These are phyloP conservation scores for Cichorium intybus DNA, from an alignment of 140 eudicot species.

Conservation along the genomic window DNA sequence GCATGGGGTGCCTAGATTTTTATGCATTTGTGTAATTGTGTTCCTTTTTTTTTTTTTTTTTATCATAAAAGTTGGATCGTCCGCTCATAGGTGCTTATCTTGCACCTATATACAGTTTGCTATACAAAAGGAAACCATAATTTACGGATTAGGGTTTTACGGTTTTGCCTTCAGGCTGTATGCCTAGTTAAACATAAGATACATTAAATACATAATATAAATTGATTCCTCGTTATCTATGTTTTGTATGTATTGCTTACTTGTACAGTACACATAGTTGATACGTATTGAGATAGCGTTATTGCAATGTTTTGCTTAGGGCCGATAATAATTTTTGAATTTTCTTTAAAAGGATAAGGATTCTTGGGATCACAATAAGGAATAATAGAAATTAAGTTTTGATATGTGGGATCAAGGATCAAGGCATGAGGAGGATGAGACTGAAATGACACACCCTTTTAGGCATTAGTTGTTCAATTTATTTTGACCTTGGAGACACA, in stretches of 20 bases:
- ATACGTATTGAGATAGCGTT: not conserved
- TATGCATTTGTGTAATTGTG: slow-evolving; percentile 11
- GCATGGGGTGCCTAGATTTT: not conserved
- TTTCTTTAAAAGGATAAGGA: not conserved
- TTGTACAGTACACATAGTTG: not conserved
- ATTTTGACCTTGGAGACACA: too few relatives aligned
- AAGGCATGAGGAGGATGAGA: slow-evolving; percentile 12
- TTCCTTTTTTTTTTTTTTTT: not conserved
- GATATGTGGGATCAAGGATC: slow-evolving; percentile 12
- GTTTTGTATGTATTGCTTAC: not conserved
- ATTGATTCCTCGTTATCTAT: not conserved
- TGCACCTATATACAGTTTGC: slow-evolving; percentile 7
- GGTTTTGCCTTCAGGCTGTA: not conserved
- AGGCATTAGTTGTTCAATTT: too few relatives aligned
- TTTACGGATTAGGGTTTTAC: slow-evolving; percentile 9
- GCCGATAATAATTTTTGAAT: not conserved
- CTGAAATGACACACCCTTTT: slow-evolving; percentile 14
- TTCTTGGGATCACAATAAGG: slow-evolving; percentile 14
- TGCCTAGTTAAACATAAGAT: not conserved
- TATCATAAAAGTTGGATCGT: slow-evolving; percentile 2
- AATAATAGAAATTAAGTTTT: not conserved
- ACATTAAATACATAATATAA: too few relatives aligned
- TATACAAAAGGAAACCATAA: slow-evolving; percentile 1
- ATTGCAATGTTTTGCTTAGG: too few relatives aligned
- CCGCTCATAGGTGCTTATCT: slow-evolving; percentile 11